Base-by-base conservation (phyloP, 345 rosid genomes). In the Moricandia moricandioides region DNA sequence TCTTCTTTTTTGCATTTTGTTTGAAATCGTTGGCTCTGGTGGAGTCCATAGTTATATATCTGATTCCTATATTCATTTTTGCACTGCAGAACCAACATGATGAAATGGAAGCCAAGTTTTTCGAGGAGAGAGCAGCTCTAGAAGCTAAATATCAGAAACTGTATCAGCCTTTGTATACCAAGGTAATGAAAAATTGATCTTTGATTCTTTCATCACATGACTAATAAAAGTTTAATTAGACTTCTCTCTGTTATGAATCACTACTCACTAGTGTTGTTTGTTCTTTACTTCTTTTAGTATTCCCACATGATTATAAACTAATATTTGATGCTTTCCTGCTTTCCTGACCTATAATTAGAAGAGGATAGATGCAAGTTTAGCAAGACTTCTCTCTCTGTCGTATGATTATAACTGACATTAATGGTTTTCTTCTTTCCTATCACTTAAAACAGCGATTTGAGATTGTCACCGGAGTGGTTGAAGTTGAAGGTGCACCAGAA, bases 71-170 rank as follows among this genome's bases (percentile, higher is more conserved):
- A 45, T 55, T 51, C 8, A 6, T 31, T 18, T 73, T 30, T 16
- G 68, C 59, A 54, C 33, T 73, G 31, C 90, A 95, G 99, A 77
- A 88, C 74, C 85, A 90, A 63, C 86, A 95, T 71, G 91, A 95
- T 75, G 98, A 86, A 58, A 52, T 95, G 17, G 98, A 90, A 85
- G 85, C 92, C 2, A 90, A 90, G 37, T 95, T 95, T 70, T 88
- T 90, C 34, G 97, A 92, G 84, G 99, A 95, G 84, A 89, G 91
- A 29, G 97, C 96, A 62, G 96, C 87, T 5, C 87, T 92, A 4
- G 97, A 95, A 80, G 96, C 97, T 16, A 92, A 88, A 69, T 95
- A 95, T 56, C 99, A 92, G 67, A 90, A 88, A 74, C 5, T 88
- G 30, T 95, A 92, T 58, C 92, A 89, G 78, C 99, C 99, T 31